Evolutionary conservation across 345 rosid species (phyloP).

Genomic region (Citropsis articulata): DNA sequence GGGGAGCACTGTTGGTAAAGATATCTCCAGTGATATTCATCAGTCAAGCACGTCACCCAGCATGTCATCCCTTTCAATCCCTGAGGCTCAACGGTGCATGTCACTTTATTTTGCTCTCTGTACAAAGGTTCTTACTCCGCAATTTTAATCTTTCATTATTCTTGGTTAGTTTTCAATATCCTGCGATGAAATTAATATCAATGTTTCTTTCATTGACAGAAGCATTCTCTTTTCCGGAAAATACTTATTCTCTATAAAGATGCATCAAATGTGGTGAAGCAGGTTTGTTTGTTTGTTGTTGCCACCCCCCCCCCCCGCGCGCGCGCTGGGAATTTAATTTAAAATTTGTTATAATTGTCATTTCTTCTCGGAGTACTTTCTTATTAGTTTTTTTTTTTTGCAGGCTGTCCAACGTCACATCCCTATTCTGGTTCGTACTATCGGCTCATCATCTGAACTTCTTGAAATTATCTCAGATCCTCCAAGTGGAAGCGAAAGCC

Average conservation of each 20-base stretch:
- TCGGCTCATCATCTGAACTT: slow-evolving; percentile 89
- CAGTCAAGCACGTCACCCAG: slow-evolving; percentile 39
- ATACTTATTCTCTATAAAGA: slow-evolving; percentile 64
- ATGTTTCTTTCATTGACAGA: slow-evolving; percentile 52
- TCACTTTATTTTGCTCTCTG: slow-evolving; percentile 95
- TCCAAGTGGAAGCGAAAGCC: slow-evolving; percentile 82
- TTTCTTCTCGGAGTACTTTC: slow-evolving; percentile 10
- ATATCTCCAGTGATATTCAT: slow-evolving; percentile 39
- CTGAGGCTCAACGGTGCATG: slow-evolving; percentile 86
- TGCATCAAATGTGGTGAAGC: slow-evolving; percentile 66
- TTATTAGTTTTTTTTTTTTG: slow-evolving; percentile 24
- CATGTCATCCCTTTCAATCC: slow-evolving; percentile 37
- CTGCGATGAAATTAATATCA: slow-evolving; percentile 6
- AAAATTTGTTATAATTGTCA: slow-evolving; percentile 6
- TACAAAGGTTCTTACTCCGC: slow-evolving; percentile 66
- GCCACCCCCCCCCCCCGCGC: background rate
- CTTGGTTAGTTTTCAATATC: background rate
- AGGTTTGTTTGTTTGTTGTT: slow-evolving; percentile 44
- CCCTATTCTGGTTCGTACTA: slow-evolving; percentile 92
- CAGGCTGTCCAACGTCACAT: slow-evolving; percentile 92
- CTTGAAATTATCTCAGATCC: slow-evolving; percentile 93
- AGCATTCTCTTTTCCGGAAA: slow-evolving; percentile 81
- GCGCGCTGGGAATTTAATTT: background rate
- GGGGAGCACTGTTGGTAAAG: slow-evolving; percentile 35
- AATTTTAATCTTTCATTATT: slow-evolving; percentile 2